phyloP scores from a whole-genome alignment of 2,329 filamentous ascomycete genomes.

The Epichloe gansuensis region DNA sequence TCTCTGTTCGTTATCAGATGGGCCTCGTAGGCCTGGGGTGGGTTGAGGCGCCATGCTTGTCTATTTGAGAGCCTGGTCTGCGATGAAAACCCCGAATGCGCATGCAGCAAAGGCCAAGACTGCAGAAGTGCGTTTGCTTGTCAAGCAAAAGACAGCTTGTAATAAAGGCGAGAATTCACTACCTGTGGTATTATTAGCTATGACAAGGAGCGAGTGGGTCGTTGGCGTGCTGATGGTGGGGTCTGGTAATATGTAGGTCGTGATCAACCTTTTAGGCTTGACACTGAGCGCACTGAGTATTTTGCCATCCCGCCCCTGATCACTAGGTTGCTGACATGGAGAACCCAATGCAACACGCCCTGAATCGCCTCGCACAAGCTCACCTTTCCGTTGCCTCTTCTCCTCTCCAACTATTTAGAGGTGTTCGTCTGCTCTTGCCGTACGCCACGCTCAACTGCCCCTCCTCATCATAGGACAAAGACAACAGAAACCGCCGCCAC shows the following conservation, averaged over 20 bases:
- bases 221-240: neutral
- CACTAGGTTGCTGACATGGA: too few species aligned
- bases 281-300: neutral
- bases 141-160: too few species aligned
- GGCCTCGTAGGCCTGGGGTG: slow-evolving; percentile 31
- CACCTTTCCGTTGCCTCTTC: neutral
- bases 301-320: too few species aligned
- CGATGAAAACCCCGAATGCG: neutral
- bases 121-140: neutral
- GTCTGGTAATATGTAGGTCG: neutral
- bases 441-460: neutral
- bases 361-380: neutral
- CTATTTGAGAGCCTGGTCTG: neutral
- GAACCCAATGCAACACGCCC: too few species aligned
- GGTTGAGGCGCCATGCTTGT: neutral
- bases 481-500: neutral
- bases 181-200: neutral
- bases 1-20: slow-evolving; percentile 55
- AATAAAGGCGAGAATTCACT: too few species aligned
- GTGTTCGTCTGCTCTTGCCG: too few species aligned
- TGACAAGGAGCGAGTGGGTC: neutral
- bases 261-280: neutral
- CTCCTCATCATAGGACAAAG: neutral
- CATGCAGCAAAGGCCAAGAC: neutral
- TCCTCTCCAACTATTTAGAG: neutral